Evolutionary conservation across 768 basidiomycete genomes (phyloP), one percentile per base, ranked within the genome.

Genomic region (Trametes elegans): DNA sequence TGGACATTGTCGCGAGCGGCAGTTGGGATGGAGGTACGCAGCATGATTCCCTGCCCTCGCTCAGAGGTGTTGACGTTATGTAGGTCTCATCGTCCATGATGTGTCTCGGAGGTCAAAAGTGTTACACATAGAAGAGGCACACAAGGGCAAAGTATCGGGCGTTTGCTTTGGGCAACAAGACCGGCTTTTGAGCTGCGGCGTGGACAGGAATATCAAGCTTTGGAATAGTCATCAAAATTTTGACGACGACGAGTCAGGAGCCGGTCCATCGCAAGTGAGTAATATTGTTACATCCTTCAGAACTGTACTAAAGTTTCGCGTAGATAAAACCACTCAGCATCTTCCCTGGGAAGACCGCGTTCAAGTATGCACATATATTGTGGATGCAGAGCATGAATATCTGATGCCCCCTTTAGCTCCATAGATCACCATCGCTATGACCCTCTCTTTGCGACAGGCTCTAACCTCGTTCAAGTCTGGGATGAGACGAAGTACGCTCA

Each of bases 391-490:
- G n/a, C n/a, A n/a, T n/a, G n/a, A 21, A 28, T 8, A 2, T 13
- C 38, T 55, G 8, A 57, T 16, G 7, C 4, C 41, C 4, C n/a
- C 21, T 27, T 34, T 63, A 96, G 94, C 66, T 88, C 89, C 39
- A 90, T 99, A 71, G 93, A 98, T 63, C 97, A 98, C 66, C 97
- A 98, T 68, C 81, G 88, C 41, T 82, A 83, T 31, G 90, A 95
- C 54, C 77, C 87, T n/a, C 70, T 93, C 4, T 99, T 99, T 63
- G 96, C 94, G 0, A 95, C 96, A 0, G 94, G 93, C 2, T 96
- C 93, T 0, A 92, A 88, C 62, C 80, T 82, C 43, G 94, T 99
- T 7, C 96, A 98, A 69, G 80, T 99, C 61, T 99, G 97, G 97
- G 97, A 99, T 63, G 93, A 98, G 71, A 95, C 88, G 32, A 93